Base-by-base conservation (phyloP, 805 yeast species). In the Myxozyma udenii region DNA sequence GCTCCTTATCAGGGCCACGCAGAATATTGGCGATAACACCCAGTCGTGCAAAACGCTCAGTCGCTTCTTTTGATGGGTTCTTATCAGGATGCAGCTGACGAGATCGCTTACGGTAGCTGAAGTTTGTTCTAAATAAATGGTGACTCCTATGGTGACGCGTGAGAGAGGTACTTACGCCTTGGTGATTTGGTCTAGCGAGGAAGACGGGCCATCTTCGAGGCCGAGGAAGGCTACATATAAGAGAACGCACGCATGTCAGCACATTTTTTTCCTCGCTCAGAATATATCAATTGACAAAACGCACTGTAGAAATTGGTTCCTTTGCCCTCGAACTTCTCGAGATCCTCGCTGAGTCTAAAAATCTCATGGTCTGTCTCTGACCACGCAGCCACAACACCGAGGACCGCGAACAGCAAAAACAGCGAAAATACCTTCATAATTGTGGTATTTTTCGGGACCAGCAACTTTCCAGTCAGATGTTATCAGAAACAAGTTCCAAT, bases 81-180 rank as follows among this genome's bases (percentile, higher is more conserved):
- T 91, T 89, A 69, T 91, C 98, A 0, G 98, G 98, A 65, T 91
- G 98, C 60, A 85, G 74, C 56, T 74, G 74, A 46, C 84, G 74
- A 2, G 95, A 83, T 28, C 84, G 65, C 61, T 80, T 83, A 64
- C 87, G 81, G 70, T 85, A 84, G 12, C 61, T 56, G 32, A 7
- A 68, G 62, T 37, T 49, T 32, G 56, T 63, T 12, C 26, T 55
- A 11, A 16, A 14, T 11, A 19, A 5, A 4, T 21, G 4, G 1
- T 2, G 4, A 11, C 7, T 22, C 18, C 16, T 5, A 18, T 7
- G n/a, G 21, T 2, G n/a, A 30, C 19, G 32, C 37, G n/a, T 44
- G 6, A 58, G 40, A 11, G 16, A 32, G 55, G 52, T 18, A 40
- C 60, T 35, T 37, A 53, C 39, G 74, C 71, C 47, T 62, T 64